Percentiles rank a stretch among this genome's conserved stretches.
These are phyloP conservation scores for Zygnema cylindricum DNA, from an alignment of 139 green algal genomes.

Conservation along the genomic window DNA sequence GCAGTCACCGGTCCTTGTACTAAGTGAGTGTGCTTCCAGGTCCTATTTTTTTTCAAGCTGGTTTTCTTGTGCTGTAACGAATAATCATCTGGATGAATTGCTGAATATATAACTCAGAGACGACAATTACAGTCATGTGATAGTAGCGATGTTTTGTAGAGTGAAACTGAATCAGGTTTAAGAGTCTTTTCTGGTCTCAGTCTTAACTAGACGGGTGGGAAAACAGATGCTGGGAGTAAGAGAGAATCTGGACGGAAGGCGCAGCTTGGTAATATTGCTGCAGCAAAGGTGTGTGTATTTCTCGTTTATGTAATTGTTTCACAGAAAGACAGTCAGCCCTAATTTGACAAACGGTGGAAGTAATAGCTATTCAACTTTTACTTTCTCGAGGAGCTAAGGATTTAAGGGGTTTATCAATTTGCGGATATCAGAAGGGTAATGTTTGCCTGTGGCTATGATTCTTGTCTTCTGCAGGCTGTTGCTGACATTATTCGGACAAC, in stretches of 20 bases:
- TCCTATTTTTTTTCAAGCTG: background rate
- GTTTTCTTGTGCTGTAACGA: background rate
- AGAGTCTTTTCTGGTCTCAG: background rate
- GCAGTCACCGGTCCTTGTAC: slow-evolving; percentile 59
- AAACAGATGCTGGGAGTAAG: slow-evolving; percentile 78
- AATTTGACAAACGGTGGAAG: background rate
- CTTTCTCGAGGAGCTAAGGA: background rate
- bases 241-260: slow-evolving; percentile 92
- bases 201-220: background rate
- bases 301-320: no score
- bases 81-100: no score
- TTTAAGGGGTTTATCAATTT: background rate
- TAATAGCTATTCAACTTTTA: background rate
- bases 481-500: slow-evolving; percentile 98
- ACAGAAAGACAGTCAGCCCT: no score
- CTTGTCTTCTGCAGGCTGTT: no score
- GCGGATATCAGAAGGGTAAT: no score
- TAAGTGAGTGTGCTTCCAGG: slow-evolving; percentile 39
- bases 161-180: no score
- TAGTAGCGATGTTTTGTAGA: no score
- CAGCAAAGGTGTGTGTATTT: slow-evolving; percentile 84
- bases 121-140: no score
- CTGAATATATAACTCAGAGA: no score
- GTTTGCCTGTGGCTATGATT: no score
- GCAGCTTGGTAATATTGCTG: slow-evolving; percentile 93